Base-by-base conservation (phyloP, 805 yeast species). In the Kodamaea kaohsiungensis region DNA sequence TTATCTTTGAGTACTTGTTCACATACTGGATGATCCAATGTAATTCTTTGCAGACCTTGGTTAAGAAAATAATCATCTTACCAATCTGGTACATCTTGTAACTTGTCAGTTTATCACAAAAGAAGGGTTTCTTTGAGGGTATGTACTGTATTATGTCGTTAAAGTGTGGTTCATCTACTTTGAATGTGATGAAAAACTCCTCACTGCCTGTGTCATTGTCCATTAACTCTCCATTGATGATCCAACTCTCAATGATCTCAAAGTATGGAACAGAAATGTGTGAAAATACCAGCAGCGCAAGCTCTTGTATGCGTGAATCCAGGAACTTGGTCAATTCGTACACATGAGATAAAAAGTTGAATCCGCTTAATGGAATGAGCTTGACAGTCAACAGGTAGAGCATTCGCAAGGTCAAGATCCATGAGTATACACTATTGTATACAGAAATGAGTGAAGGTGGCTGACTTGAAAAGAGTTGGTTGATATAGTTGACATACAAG, bases 31-130 rank as follows among this genome's bases (percentile, higher is more conserved):
- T 80, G 7, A 80, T 67, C 92, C 95, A 90, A 40, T 77, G 77
- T 25, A 83, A 70, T 60, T 89, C 95, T 35, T 81, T 80, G 68
- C 97, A 90, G 45, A 80, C 79, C 25, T 73, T 73, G 38, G 83
- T 81, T 46, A 92, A 70, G 64, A 86, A 92, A 8, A 82, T 76
- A 5, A 86, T 71, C 6, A 89, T 81, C 57, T 87, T 85, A 0
- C 99, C 99, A 16, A 88, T 83, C 49, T 86, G 84, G 59, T 74
- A 83, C 5, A 86, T 77, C 54, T 78, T 74, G 19, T 68, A 61
- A 2, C 84, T 78, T 2, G 76, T 61, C 12, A 67, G 65, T 5
- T 59, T 59, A 2, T 65, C 63, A 33, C 77, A 59, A 35, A 84
- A 65, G 57, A 83, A 82, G 7, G 89, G 89, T 3, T 78, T 71